phyloP scores from a whole-genome alignment of 495 filamentous ascomycete species.

The Aspergillus sclerotioniger region DNA sequence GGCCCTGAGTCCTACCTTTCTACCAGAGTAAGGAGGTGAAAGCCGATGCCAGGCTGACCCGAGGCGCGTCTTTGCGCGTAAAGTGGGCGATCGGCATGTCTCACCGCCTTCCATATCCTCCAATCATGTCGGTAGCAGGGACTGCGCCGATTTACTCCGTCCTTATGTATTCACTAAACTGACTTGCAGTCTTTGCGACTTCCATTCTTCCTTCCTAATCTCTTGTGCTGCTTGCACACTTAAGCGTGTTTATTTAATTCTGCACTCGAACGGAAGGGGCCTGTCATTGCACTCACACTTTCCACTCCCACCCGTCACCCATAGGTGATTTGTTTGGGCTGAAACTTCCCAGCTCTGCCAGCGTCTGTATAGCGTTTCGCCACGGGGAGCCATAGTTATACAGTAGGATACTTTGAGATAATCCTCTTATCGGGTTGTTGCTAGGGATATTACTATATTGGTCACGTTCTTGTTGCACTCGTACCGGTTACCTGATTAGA shows the following conservation, averaged over 20 bases:
- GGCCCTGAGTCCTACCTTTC: background rate
- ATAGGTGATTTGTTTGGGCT: background rate
- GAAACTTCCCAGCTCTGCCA: background rate
- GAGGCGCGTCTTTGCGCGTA: slow-evolving; percentile 27
- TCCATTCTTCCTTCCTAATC: background rate
- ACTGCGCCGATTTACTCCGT: slow-evolving; percentile 10
- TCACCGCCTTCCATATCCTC: slow-evolving; percentile 21
- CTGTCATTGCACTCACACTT: background rate
- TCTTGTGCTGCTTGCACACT: background rate
- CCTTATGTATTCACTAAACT: background rate
- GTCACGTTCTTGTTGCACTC: background rate
- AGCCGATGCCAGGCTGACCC: background rate
- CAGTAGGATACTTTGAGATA: slow-evolving; percentile 1
- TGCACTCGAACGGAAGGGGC: background rate
- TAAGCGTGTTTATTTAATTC: background rate
- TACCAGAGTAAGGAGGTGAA: background rate
- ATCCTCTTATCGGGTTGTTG: background rate
- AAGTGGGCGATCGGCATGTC: slow-evolving; percentile 18
- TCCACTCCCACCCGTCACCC: background rate
- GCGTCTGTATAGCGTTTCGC: background rate
- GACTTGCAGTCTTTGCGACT: background rate
- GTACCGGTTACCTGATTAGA: background rate
- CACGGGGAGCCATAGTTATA: slow-evolving; percentile 9
- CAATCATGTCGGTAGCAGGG: slow-evolving; percentile 8
- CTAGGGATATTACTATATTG: background rate